Evolutionary conservation across 768 basidiomycete genomes (phyloP), one percentile per base, ranked within the genome.

Genomic region (Boletales sp.): DNA sequence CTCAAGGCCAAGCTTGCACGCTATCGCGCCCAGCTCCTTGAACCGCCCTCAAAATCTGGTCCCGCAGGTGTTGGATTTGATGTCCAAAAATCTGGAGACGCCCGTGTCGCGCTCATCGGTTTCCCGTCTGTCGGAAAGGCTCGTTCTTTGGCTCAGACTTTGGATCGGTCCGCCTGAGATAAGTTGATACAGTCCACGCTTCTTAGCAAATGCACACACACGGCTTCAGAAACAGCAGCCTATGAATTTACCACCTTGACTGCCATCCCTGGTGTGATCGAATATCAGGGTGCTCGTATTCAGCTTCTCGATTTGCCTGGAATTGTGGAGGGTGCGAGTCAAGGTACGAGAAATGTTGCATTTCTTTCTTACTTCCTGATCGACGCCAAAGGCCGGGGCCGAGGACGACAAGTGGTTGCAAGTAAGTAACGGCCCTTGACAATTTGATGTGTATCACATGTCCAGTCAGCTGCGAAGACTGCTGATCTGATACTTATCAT

Each of bases 221-320:
- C 97, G 0, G 83, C 81, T 39, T 93, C 90, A 5, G 87, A 87
- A 61, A 73, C 88, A 0, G 97, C 94, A 13, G 90, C 92, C 11
- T 97, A 97, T 63, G 94, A 97, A 66, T 97, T 97, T 69, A 97
- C 94, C 3, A 95, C 91, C 4, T 78, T 95, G 30, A 90, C 89
- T 10, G 95, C 97, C 10, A 98, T 99, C 53, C 95, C 97, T 32
- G 97, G 97, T 43, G 97, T 98, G 4, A 82, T 98, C 15, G 94
- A 98, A 62, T 90, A 98, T 66, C 85, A 95, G 67, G 97, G 97
- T 27, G 86, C 87, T 3, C 80, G 91, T 38, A 94, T 98, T 49
- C 97, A 99, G 65, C 78, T 97, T 39, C 80, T 97, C 14, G 94
- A 97, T 80, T 73, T 97, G 30, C 94, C 94, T 2, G 94, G 94